Conservation (phyloP, 2,329 filamentous ascomycete genomes). For the Fusarium aywerte region DNA sequence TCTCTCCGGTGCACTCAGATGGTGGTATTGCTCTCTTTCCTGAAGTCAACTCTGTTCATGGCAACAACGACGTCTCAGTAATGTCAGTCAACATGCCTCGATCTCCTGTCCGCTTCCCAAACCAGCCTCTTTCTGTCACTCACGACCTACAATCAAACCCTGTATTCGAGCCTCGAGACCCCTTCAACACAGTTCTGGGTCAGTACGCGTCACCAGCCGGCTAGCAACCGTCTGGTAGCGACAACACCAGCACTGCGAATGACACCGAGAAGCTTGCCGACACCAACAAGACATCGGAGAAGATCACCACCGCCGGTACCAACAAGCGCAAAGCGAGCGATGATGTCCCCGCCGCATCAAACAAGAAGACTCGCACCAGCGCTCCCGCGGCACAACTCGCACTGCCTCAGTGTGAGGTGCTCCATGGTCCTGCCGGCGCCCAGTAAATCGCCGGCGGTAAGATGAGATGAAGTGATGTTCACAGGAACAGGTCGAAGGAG, state of each 20-base stretch:
- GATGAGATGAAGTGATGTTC: neutral
- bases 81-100: neutral
- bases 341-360: neutral
- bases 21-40: no score
- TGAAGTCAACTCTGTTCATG: no score
- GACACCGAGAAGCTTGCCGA: neutral
- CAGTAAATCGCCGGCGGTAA: neutral
- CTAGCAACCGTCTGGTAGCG: neutral
- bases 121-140: neutral
- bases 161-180: neutral
- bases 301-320: neutral
- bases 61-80: neutral
- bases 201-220: neutral
- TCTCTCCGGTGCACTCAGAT: no score
- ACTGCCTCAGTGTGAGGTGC: neutral
- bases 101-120: neutral
- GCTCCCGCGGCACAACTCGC: neutral
- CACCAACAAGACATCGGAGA: neutral
- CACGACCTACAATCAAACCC: neutral
- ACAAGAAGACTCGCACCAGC: slow-evolving; percentile 18
- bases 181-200: neutral
- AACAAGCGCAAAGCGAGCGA: slow-evolving; percentile 21
- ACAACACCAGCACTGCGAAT: neutral
- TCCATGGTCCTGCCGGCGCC: neutral
- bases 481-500: neutral